These are phyloP conservation scores for Metschnikowia drakensbergensis DNA, from an alignment of 805 yeast species.

Conservation along the genomic window DNA sequence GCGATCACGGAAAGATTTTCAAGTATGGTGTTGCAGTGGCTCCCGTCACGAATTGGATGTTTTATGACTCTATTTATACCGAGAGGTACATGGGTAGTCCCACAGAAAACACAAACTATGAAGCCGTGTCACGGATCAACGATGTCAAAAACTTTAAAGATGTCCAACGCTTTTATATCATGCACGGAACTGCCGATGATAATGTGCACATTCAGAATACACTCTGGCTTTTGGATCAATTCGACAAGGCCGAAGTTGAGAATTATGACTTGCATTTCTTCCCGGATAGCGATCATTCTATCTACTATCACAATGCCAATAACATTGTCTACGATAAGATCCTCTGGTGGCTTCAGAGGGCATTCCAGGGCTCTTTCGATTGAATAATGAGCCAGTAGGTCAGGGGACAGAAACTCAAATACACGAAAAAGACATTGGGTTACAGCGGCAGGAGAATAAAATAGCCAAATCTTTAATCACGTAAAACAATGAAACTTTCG, in stretches of 20 bases:
- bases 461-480: too few relatives aligned
- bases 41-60: conserved; percentile 76
- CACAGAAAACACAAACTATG: conserved; percentile 43
- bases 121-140: conserved; percentile 38
- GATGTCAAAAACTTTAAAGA: conserved; percentile 43
- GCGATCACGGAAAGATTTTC: conserved; percentile 58
- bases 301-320: conserved; percentile 75
- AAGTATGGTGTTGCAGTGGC: conserved; percentile 80
- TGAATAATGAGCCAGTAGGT: neutral
- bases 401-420: too few relatives aligned
- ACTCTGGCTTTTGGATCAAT: conserved; percentile 54
- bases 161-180: conserved; percentile 57
- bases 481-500: too few relatives aligned
- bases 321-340: conserved; percentile 68
- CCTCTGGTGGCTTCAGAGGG: conserved; percentile 61
- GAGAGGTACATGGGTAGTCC: conserved; percentile 72
- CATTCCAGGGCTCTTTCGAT: conserved; percentile 42
- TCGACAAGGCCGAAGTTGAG: conserved; percentile 50
- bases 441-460: too few relatives aligned
- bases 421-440: too few relatives aligned
- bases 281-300: conserved; percentile 92
- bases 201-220: conserved; percentile 78
- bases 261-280: conserved; percentile 84
- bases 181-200: conserved; percentile 84
- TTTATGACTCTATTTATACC: conserved; percentile 75